Base-by-base conservation (phyloP, 768 basidiomycete species). In the Pleurotus salmoneostramineus region DNA sequence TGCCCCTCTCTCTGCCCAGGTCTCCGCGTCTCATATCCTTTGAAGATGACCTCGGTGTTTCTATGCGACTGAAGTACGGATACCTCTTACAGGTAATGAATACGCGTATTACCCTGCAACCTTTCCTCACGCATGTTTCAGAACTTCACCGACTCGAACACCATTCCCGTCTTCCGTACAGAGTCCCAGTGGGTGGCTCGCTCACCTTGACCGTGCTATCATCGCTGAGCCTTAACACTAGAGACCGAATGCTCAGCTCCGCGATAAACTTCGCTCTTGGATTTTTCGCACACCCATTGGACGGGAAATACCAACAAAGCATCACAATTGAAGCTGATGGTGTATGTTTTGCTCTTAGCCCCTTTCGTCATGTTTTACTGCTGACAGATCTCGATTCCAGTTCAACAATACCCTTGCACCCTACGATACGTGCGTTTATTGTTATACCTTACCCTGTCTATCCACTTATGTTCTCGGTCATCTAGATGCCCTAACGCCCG, bases 381-480 rank as follows among this genome's bases (percentile, higher is more conserved):
- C n/a, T 17, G 10, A 17, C n/a, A 11, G 58, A 33, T 51, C 50
- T 7, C 4, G 11, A 15, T 35, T 6, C 32, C 49, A 89, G 81
- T 90, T 88, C 66, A 93, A 92, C 71, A 90, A 89, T 68, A 94
- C 94, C 1, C 82, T 97, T 4, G 81, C 93, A 0, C 94, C 94
- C 3, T 95, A 94, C 62, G 80, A 81, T 58, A 92, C 90, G 75
- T 91, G 64, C 47, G 78, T 67, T 5, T 14, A 11, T 43, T 31
- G 12, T 17, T 37, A 21, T 27, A 27, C 35, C 33, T 31, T 42
- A 33, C 31, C 56, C 14, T 52, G 27, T 15, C 14, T 27, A 1
- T 27, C 21, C 21, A 27, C 21, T 27, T 27, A 27, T 27, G 21
- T 27, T 27, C 21, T 27, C 21, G 21, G 21, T 27, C 21, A 11